Percentiles rank a stretch among this genome's conserved stretches.
Conservation (phyloP, 2,329 filamentous ascomycete species). For the Epichloe baconii region DNA sequence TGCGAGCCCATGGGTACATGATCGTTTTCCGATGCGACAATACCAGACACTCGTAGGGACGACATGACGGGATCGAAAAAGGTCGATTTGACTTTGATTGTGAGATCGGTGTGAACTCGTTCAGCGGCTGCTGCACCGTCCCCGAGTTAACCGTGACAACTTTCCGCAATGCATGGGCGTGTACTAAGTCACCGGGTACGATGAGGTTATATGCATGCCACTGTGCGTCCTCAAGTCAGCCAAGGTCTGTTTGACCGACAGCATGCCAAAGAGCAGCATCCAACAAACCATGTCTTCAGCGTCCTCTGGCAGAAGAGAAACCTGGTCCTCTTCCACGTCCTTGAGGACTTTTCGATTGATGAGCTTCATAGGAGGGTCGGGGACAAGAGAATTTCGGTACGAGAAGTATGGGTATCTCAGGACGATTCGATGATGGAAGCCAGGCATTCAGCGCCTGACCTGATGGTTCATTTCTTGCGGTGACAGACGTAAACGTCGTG, state of each 20-base stretch:
- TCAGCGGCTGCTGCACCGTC: conserved; percentile 34
- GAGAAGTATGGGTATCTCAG: neutral
- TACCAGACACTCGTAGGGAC: conserved; percentile 42
- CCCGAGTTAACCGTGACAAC: conserved; percentile 36
- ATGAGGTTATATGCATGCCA: conserved; percentile 53
- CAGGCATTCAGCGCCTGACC: neutral
- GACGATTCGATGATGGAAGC: neutral
- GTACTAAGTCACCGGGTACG: conserved; percentile 36
- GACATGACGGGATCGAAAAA: conserved; percentile 45
- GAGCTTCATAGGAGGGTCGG: conserved; percentile 25
- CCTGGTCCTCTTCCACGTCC: conserved; percentile 26
- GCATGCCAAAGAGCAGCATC: neutral
- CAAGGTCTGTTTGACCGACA: conserved; percentile 1
- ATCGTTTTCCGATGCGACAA: conserved; percentile 38
- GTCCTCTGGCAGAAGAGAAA: conserved; percentile 31
- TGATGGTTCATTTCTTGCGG: neutral
- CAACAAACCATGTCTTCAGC: conserved; percentile 32
- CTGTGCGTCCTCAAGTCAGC: conserved; percentile 14
- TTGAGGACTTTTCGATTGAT: conserved; percentile 24
- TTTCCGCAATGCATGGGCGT: conserved; percentile 43
- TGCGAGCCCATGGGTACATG: conserved; percentile 41
- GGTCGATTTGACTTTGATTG: conserved; percentile 41
- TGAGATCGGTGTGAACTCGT: conserved; percentile 44
- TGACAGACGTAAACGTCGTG: neutral
- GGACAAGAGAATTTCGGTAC: neutral